A percentile compares a stretch with the other conserved stretches of the same genome.
phyloP scores from a whole-genome alignment of 306 rosid species.

The Begonia loranthoides region DNA sequence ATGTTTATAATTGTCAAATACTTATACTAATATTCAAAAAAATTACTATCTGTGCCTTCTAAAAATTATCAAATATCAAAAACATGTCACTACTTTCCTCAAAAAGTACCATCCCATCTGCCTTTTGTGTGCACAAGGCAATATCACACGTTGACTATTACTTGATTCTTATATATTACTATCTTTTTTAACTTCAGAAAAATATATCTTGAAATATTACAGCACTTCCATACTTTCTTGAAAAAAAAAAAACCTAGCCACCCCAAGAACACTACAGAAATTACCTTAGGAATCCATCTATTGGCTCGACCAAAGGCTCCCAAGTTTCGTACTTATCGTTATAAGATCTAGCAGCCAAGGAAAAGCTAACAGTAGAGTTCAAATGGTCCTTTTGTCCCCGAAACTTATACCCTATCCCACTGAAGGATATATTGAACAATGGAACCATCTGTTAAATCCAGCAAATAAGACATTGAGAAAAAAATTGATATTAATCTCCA shows the following conservation, averaged over 20 bases:
- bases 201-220: no score
- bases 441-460: constrained; percentile 83
- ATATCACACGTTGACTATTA: no score
- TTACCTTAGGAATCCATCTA: constrained; percentile 84
- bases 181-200: no score
- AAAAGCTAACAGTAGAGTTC: constrained; percentile 63
- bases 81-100: no score
- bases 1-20: no score
- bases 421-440: constrained; percentile 72
- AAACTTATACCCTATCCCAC: constrained; percentile 54
- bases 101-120: no score
- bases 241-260: constrained; percentile 2
- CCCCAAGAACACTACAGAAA: background rate
- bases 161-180: no score
- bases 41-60: no score
- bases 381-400: constrained; percentile 65
- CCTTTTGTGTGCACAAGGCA: no score
- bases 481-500: background rate
- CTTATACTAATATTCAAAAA: no score
- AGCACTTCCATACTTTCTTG: background rate
- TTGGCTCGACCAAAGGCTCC: constrained; percentile 96
- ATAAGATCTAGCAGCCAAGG: constrained; percentile 79
- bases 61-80: no score
- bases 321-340: constrained; percentile 87
- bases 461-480: background rate